These are phyloP conservation scores for Seminavis robusta DNA, from an alignment of 108 stramenopile genomes.

Conservation along the genomic window DNA sequence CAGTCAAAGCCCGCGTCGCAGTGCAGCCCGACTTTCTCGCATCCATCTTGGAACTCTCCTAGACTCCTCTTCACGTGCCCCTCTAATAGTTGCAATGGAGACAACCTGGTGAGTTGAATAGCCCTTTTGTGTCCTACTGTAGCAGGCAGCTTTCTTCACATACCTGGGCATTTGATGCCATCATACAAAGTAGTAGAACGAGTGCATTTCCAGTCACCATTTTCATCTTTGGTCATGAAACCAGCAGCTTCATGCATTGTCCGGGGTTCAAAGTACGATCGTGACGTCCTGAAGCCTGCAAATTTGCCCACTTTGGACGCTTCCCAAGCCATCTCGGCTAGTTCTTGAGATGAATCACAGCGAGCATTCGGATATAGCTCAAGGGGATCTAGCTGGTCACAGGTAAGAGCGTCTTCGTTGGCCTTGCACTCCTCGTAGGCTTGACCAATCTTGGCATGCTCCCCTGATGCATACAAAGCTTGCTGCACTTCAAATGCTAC, in stretches of 20 bases:
- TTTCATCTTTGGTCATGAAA: constrained; percentile 1
- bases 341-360: constrained; percentile 1
- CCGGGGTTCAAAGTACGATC: constrained; percentile 8
- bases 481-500: background rate
- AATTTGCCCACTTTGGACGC: background rate
- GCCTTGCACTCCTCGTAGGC: background rate
- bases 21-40: no score
- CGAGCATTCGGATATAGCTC: background rate
- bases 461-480: background rate
- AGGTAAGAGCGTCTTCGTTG: background rate
- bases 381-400: background rate
- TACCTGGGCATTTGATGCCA: constrained; percentile 4
- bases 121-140: no score
- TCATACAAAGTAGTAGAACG: background rate
- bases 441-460: background rate
- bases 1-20: background rate
- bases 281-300: constrained; percentile 8
- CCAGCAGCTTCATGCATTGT: constrained; percentile 5
- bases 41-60: no score
- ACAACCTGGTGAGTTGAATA: no score
- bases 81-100: no score
- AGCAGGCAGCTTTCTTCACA: no score
- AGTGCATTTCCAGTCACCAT: background rate
- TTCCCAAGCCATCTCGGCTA: background rate
- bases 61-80: no score